phyloP scores from a whole-genome alignment of 2,329 filamentous ascomycete species.

The Botryotinia calthae region DNA sequence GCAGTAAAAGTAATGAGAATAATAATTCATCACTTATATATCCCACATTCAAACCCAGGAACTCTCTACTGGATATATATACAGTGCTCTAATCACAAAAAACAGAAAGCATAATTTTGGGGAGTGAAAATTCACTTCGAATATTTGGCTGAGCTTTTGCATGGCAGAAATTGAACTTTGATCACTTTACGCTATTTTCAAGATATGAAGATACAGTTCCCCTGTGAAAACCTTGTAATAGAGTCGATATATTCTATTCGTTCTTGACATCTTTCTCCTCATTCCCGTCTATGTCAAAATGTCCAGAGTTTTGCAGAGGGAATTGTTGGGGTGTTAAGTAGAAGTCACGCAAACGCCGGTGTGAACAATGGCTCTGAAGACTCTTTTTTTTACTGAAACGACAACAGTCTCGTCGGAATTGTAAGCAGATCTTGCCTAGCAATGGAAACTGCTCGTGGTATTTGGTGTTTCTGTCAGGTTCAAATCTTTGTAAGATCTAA shows the following conservation, averaged over 20 bases:
- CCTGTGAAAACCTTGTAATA: background rate
- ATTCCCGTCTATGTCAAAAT: background rate
- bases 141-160: background rate
- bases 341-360: background rate
- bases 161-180: background rate
- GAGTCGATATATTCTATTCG: background rate
- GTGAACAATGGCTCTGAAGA: rapidly evolving
- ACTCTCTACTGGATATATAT: too few relatives aligned
- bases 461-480: background rate
- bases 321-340: background rate
- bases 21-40: background rate
- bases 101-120: background rate
- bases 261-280: too few relatives aligned
- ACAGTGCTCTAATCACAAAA: background rate
- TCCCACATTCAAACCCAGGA: rapidly evolving
- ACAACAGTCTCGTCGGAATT: background rate
- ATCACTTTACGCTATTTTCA: rapidly evolving
- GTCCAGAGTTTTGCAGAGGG: background rate
- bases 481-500: background rate
- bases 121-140: background rate
- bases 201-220: background rate
- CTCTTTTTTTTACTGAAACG: background rate
- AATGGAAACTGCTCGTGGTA: background rate
- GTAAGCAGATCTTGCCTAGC: background rate
- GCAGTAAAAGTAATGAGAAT: rapidly evolving